Evolutionary conservation across 148 eudicot species (phyloP), one percentile per base, ranked within the genome.

Genomic region (Agrostemma githago): DNA sequence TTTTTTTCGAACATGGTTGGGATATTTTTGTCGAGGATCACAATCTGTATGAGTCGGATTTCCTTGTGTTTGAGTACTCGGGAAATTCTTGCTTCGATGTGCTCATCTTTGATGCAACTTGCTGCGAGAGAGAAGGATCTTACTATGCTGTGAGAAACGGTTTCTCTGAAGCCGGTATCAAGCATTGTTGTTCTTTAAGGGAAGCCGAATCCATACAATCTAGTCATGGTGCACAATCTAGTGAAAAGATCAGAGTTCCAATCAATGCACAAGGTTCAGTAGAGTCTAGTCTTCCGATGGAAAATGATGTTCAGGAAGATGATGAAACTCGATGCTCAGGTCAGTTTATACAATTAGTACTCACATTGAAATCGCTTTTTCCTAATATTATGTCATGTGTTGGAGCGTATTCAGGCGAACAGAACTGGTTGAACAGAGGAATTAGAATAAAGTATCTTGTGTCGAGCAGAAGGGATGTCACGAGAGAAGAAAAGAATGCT

Each of bases 71-170:
- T 46, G 9, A 6, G 21, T 38, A 74, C 37, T 15, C 26, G 8
- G 56, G n/a, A 14, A 21, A 40, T 10, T 74, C 77, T 1, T 17
- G 8, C 2, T 74, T 74, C 14, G 21, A 74, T 11, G 71, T 74
- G 53, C 62, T 64, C 14, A 74, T 74, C 3, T 74, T 74, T 38
- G 77, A 74, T 54, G 5, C 2, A 2, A 66, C 71, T 56, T 63
- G 53, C 0, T 74, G 77, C 20, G 77, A 74, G 48, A 74, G 42
- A 66, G 77, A 74, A 40, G 77, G 15, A 12, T 5, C 71, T 6
- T 39, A 66, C 39, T 74, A 38, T 39, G 14, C 39, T 38, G 9
- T 26, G 16, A 17, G 39, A 26, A 6, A n/a, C 37, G 12, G 16
- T n/a, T 3, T 37, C 46, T 48, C 60, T 15, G 8, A 34, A 8